Base-by-base conservation (phyloP, 768 basidiomycete genomes). In the Artomyces pyxidatus region DNA sequence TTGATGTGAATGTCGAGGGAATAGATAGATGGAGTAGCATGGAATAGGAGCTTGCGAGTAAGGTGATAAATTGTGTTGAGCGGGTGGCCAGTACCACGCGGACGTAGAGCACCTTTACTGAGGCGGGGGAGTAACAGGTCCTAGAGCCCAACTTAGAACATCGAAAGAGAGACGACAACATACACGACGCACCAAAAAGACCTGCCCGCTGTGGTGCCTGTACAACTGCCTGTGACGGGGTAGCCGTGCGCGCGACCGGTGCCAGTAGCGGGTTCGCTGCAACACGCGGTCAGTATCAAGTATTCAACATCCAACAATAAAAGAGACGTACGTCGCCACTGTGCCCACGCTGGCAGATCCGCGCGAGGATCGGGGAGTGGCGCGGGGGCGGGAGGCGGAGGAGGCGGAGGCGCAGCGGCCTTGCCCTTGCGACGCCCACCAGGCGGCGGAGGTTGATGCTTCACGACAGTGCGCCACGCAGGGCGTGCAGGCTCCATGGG, bases 261-360 rank as follows among this genome's bases (percentile, higher is more conserved):
- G 75, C 70, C 8, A 84, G 59, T 6, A 80, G 61, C 3, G 84
- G 82, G 58, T 86, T 85, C 3, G 86, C 85, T 87, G 58, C 9
- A 12, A 23, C 14, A n/a, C 23, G 25, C n/a, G 25, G 17, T 25
- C 32, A 46, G 25, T 21, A 9, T 17, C 3, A 14, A n/a, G 19
- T 35, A 12, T 14, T 1, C 6, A n/a, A 14, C 37, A 14, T 12
- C 6, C 8, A 21, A 17, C 21, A 19, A 27, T 12, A 19, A 22
- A 16, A 9, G 42, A 42, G 14, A 72, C 78, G 46, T 61, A 90
- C 87, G 88, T 71, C 81, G 74, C 88, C 87, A 90, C 57, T 88
- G 85, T 0, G 87, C 79, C 88, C 88, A 90, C 1, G 88, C 77
- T n/a, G 86, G 85, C 25, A 78, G 17, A 29, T 75, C 73, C 0